Evolutionary conservation across 805 yeast species (phyloP), one percentile per base, ranked within the genome.

Genomic region (Metschnikowia santaceciliae): DNA sequence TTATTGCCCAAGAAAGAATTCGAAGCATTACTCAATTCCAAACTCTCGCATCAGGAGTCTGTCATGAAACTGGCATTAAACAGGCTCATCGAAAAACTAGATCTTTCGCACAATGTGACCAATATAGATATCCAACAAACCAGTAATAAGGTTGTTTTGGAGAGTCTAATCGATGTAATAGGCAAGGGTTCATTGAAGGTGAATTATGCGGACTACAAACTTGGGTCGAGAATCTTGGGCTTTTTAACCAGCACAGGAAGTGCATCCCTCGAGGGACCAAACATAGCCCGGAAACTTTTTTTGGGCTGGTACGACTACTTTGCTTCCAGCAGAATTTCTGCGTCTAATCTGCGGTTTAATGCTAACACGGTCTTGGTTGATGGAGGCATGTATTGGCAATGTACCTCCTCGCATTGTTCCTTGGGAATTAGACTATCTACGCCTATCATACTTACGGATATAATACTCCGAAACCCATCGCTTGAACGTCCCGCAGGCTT

Each of bases 231-330:
- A 46, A 70, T 73, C 4, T 57, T 74, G 15, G 78, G 78, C 2
- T 74, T 70, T 45, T 59, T 73, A 22, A 73, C 77, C 7, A 54
- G 62, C n/a, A 60, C 63, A 1, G 55, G 63, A 3, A 39, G 46
- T 13, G 51, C 47, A 1, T 33, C 55, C 1, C 38, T 38, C 6
- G 33, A 41, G 20, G 44, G 34, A 10, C 61, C 61, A 35, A 56
- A 69, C 2, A 41, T 69, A 1, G 40, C 52, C 4, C 53, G 75
- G 3, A 67, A 60, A 42, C 13, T 71, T 4, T 62, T 71, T 15
- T 54, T 69, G 26, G 78, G 78, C 0, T 73, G 77, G 77, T 72
- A 65, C 51, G 74, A 72, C 53, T 70, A 64, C 54, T 53, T 70
- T 17, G 51, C 48, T 20, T 52, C 62, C 14, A 60, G 54, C 49